phyloP scores from a whole-genome alignment of 1,284 basidiomycete species.

The Sporisorium exsertum region DNA sequence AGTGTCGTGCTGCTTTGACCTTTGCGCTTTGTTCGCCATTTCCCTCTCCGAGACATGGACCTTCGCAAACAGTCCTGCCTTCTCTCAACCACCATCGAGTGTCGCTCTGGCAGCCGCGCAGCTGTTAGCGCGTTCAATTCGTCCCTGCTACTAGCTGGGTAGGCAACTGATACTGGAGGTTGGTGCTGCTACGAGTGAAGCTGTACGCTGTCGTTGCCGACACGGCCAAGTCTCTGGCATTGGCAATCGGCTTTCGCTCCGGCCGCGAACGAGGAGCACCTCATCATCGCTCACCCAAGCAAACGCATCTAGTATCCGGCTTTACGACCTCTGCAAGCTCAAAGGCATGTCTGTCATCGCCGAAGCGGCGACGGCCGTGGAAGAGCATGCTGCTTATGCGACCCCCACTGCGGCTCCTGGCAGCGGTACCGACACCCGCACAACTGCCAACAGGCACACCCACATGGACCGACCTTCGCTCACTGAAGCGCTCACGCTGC shows the following conservation, averaged over 20 bases:
- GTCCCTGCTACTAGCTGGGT: neutral
- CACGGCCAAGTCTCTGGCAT: neutral
- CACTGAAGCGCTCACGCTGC: slow-evolving; percentile 47
- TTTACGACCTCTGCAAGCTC: neutral
- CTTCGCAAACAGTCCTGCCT: neutral
- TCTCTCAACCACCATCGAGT: neutral
- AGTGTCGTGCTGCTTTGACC: neutral
- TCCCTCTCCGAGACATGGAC: neutral
- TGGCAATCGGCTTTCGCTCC: no score
- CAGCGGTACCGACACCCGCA: neutral
- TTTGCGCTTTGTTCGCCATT: neutral
- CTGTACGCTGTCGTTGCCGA: neutral
- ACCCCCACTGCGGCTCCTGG: neutral
- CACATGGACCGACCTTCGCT: slow-evolving; percentile 8
- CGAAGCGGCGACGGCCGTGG: slow-evolving; percentile 5
- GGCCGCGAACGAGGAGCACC: no score
- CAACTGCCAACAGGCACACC: neutral
- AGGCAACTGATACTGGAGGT: neutral
- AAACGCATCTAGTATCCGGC: no score
- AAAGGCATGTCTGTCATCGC: slow-evolving; percentile 32
- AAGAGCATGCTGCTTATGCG: neutral
- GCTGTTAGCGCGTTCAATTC: neutral
- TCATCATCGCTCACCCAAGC: neutral
- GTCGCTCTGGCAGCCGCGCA: neutral
- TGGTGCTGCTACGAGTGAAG: neutral